Base-by-base conservation (phyloP, 1,284 basidiomycete species). In the Peniophora sp. region DNA sequence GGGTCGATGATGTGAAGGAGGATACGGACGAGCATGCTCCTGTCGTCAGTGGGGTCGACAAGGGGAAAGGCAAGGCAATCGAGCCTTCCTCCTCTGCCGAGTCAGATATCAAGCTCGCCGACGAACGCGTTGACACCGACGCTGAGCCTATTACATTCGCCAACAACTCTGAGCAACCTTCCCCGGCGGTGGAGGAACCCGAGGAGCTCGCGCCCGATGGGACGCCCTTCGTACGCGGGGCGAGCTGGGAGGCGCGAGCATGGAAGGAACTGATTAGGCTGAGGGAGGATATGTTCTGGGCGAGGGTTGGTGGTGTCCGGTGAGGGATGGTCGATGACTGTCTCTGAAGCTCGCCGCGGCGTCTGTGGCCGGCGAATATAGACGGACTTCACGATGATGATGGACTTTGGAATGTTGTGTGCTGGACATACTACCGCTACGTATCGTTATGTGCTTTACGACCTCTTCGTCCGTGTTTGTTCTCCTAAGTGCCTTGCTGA, bases 261-360 rank as follows among this genome's bases (percentile, higher is more conserved):
- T 97, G 92, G 92, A 85, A 82, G 60, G 86, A 92, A 68, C 68
- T 97, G 14, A 75, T 88, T 8, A 76, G 76, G 51, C 65, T 97
- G 57, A 85, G 86, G 59, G 92, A 96, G 68, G 86, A 87, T 49
- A 92, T 96, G 87, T 94, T 90, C 68, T 92, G 83, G 81, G 86
- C 92, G 34, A 71, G 92, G 49, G 70, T 93, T 32, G 92, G 92
- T 1, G 82, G 80, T 3, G 60, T 79, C 51, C 73, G 72, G 57
- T 70, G 51, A 60, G 32, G 15, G 3, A 20, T 24, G 6, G 24
- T 43, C 20, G 22, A 15, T 44, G 14, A 3, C 22, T 22, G 23
- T 18, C 23, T 44, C 12, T 23, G n/a, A n/a, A n/a, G n/a, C n/a
- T n/a, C n/a, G n/a, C n/a, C n/a, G n/a, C n/a, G n/a, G n/a, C n/a